Evolutionary conservation across 148 eudicot genomes (phyloP).

Genomic region (Dysphania ambrosioides): DNA sequence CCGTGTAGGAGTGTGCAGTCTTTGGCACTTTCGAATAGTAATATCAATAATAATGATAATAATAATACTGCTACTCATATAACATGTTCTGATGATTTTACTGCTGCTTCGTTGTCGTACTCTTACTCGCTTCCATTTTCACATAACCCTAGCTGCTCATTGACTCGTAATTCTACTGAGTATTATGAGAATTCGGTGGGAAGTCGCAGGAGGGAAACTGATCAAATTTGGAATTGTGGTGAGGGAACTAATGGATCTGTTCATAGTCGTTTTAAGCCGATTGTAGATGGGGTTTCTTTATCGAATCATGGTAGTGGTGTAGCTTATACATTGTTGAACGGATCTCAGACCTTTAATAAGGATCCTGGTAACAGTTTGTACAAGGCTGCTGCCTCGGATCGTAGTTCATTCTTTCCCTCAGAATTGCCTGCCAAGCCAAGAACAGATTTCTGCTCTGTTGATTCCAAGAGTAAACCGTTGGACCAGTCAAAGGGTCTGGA

Average conservation of each 20-base stretch:
- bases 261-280: conserved; percentile 81
- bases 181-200: conserved; percentile 60
- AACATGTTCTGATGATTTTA: conserved; percentile 71
- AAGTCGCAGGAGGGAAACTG: conserved; percentile 55
- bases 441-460: conserved; percentile 43
- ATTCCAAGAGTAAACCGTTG: conserved; percentile 45
- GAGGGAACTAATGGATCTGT: conserved; percentile 93
- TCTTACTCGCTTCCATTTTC: conserved; percentile 66
- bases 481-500: conserved; percentile 41
- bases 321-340: conserved; percentile 42
- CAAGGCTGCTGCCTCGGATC: conserved; percentile 53
- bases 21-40: conserved; percentile 45
- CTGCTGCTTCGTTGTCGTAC: conserved; percentile 57
- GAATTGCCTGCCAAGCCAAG: conserved; percentile 70
- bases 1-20: conserved; percentile 57
- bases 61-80: conserved; percentile 36
- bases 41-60: too few species aligned
- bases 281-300: conserved; percentile 61
- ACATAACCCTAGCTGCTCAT: conserved; percentile 83
- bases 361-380: conserved; percentile 45
- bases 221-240: conserved; percentile 79
- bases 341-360: conserved; percentile 38
- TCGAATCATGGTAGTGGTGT: conserved; percentile 49
- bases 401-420: conserved; percentile 61
- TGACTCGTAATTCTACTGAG: conserved; percentile 71